Percentiles rank a stretch among this genome's conserved stretches.
Evolutionary conservation across 768 basidiomycete species (phyloP).

Genomic region (Suillus plorans): DNA sequence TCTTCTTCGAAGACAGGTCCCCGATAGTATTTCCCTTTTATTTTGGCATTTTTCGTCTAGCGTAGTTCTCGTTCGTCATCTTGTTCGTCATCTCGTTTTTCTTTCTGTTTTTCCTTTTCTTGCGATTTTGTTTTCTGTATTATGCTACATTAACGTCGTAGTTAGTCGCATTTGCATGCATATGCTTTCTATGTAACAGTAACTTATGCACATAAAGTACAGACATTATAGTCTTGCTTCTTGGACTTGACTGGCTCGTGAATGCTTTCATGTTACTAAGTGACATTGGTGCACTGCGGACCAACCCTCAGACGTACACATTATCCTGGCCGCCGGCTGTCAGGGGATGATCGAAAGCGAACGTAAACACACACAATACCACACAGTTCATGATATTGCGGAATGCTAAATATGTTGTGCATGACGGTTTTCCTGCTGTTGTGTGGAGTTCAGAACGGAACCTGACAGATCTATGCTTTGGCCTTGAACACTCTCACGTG

Average conservation of each 20-base stretch:
- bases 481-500: conserved; percentile 15
- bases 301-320: conserved; percentile 38
- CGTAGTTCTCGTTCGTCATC: not conserved
- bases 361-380: conserved; percentile 56
- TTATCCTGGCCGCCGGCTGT: conserved; percentile 67
- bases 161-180: conserved; percentile 2
- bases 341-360: conserved; percentile 36
- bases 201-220: conserved; percentile 3
- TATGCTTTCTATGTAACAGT: conserved; percentile 3
- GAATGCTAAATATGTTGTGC: conserved; percentile 40
- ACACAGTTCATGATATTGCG: conserved; percentile 5
- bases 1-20: not conserved
- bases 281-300: not conserved
- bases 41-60: not conserved
- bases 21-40: conserved; percentile 2
- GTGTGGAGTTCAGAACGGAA: conserved; percentile 40
- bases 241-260: not conserved
- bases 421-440: conserved; percentile 35
- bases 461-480: conserved; percentile 45
- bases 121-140: conserved; percentile 1
- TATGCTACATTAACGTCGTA: conserved; percentile 2
- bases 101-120: not conserved
- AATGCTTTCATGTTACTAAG: not conserved
- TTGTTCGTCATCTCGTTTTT: not conserved
- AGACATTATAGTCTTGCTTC: not conserved